phyloP scores from a whole-genome alignment of 2,329 filamentous ascomycete species.

The Trichoderma brevicompactum region DNA sequence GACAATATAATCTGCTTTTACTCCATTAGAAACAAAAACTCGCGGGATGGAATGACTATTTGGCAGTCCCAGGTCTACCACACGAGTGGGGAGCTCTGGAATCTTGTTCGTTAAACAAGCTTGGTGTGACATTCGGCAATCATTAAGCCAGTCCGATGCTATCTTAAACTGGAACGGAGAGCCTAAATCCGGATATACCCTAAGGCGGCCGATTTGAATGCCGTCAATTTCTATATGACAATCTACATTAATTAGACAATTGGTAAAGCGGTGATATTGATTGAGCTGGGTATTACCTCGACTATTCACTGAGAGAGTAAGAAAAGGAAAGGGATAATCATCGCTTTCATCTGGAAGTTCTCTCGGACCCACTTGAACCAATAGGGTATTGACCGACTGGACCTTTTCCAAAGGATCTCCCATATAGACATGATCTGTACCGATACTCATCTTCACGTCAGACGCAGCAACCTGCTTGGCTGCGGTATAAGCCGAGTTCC shows the following conservation, averaged over 20 bases:
- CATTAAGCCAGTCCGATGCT: slow-evolving; percentile 3
- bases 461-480: neutral
- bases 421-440: neutral
- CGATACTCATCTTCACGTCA: slow-evolving; percentile 12
- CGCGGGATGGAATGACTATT: neutral
- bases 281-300: neutral
- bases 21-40: neutral
- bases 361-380: neutral
- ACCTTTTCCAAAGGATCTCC: neutral
- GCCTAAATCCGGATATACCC: neutral
- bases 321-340: neutral
- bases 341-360: neutral
- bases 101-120: neutral
- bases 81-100: slow-evolving; percentile 12
- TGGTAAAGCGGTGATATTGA: neutral
- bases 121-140: neutral
- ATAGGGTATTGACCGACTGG: neutral
- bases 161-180: slow-evolving; percentile 12
- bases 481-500: neutral
- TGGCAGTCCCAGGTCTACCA: slow-evolving; percentile 10
- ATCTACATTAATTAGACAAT: neutral
- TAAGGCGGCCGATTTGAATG: neutral
- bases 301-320: neutral
- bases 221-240: neutral
- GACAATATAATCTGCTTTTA: slow-evolving; percentile 8